A percentile compares a stretch with the other conserved stretches of the same genome.
Conservation (phyloP, 495 filamentous ascomycete genomes). For the Hypomontagnella submonticulosa region DNA sequence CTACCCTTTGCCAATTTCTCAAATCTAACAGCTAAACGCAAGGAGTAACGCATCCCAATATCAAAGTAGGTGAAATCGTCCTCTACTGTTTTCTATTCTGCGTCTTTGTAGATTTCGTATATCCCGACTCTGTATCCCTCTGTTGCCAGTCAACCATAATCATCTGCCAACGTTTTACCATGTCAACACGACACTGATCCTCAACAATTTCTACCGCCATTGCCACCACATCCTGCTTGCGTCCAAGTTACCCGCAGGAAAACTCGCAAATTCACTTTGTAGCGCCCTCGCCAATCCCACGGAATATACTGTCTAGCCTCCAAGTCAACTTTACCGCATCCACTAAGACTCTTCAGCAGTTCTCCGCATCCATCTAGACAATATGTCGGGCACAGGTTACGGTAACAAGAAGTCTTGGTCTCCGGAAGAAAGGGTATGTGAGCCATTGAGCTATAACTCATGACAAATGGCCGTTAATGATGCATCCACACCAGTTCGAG, state of each 20-base stretch:
- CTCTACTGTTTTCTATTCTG: no score
- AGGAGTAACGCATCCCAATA: no score
- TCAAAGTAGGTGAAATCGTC: no score
- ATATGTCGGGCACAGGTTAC: conserved; percentile 7
- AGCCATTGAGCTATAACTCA: neutral
- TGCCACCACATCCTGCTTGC: no score
- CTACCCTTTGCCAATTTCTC: no score
- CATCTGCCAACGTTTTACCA: neutral
- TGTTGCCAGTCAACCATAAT: neutral
- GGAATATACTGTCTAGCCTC: neutral
- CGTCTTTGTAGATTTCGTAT: no score
- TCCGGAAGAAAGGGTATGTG: conserved; percentile 52
- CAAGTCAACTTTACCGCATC: neutral
- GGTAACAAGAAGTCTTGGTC: conserved; percentile 40
- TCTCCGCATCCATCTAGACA: neutral
- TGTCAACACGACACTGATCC: neutral
- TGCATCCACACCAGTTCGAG: conserved; percentile 31
- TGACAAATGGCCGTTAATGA: neutral
- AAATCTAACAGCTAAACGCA: no score
- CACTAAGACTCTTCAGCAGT: neutral
- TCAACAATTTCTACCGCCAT: conserved; percentile 1
- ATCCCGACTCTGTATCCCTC: no score
- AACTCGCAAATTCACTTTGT: neutral
- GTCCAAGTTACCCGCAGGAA: no score
- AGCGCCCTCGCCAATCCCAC: neutral